Evolutionary conservation across 345 rosid species (phyloP), one percentile per base, ranked within the genome.

Genomic region (Eutrema japonicum): DNA sequence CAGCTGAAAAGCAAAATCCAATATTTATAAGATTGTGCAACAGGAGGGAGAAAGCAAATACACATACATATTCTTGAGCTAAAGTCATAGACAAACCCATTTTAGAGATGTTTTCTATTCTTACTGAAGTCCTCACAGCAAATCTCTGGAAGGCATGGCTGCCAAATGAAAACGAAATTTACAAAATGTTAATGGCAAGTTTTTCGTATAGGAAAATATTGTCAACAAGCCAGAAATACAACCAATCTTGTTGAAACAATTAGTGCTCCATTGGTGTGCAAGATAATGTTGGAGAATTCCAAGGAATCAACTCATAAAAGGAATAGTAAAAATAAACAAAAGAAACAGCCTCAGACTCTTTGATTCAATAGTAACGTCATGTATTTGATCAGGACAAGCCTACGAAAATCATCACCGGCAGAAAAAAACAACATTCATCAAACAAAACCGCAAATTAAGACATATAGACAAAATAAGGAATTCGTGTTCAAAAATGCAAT

Each of bases 71-170:
- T 11, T 0, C 9, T 4, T 16, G 56, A 3, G 45, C 18, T 11
- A 14, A 48, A 27, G 53, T 9, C 12, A 4, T 9, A 47, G 53
- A 54, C 38, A 18, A 16, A 89, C 93, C 91, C 18, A 82, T 61
- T 53, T 45, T 77, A 3, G 97, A 91, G 33, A 89, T 49, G 61
- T 89, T 86, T 60, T 89, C 96, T 8, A 91, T 83, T 78, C 42
- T 83, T 80, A 74, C 83, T 6, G 96, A 91, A 3, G 95, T 89
- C 79, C 91, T 87, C 65, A 91, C 97, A 18, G 97, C 95, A 85
- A 91, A 91, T 73, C 97, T 86, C 83, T 91, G 97, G 71, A 91
- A 91, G 53, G 95, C 77, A 72, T 77, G 95, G 74, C 97, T 91
- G 81, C 18, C 12, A 58, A 66, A 59, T 32, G 22, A 4, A 50